Evolutionary conservation across 2,329 filamentous ascomycete genomes (phyloP), one percentile per base, ranked within the genome.

Genomic region (Hypocreales sp.): DNA sequence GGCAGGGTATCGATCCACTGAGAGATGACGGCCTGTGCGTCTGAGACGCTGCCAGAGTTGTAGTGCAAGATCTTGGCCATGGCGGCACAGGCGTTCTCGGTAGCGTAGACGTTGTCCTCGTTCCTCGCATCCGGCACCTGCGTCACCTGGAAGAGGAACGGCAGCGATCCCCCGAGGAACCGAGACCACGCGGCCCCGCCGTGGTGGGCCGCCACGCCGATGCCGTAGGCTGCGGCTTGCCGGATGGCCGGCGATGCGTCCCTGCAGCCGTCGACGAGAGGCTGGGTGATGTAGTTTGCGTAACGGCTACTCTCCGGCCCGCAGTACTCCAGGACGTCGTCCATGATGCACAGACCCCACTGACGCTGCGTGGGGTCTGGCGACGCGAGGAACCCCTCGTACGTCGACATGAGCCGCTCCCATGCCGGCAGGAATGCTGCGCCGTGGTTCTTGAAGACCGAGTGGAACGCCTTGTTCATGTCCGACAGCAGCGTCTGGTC

Each of bases 391-490:
- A 95, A 95, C 18, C 65, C 65, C 41, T 86, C 75, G 51, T 95
- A 95, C 30, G 83, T 92, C 8, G 67, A 61, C 51, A 93, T 72
- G 15, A 98, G 65, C 28, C 72, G 71, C 48, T 93, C 80, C 86
- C 87, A 98, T 22, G 82, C 64, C 5, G 75, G 78, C 29, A 98
- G 65, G 64, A 98, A 98, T 8, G 67, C 61, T 8, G 73, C 65
- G 15, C 82, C 81, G 49, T 94, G 84, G 58, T 93, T 86, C 64
- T 95, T 95, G 67, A 98, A 98, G 39, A 98, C 83, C 34, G 84
- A 87, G 56, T 98, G 90, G 68, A 92, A 98, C 1, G 90, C 87
- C 64, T 98, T 98, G 71, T 98, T 98, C 90, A 98, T 98, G 47
- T 98, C 90, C 2, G 86, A 93, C 23, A 98, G 67, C 12, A 98